Evolutionary conservation across 1,139 yeast species (phyloP), one percentile per base, ranked within the genome.

Genomic region (Hyphopichia wangnamkhiaoensis): DNA sequence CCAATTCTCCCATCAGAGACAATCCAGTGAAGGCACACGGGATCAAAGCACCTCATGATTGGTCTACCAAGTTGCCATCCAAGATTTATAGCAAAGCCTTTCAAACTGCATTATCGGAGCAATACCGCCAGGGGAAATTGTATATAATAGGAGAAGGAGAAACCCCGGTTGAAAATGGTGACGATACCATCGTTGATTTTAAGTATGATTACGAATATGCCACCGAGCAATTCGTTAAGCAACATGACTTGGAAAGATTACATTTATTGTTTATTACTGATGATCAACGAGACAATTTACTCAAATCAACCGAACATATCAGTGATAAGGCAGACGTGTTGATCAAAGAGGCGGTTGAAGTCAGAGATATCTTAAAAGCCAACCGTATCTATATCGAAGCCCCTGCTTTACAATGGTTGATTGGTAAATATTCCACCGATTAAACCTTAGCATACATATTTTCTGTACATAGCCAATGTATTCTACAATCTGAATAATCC

Each of bases 21-120:
- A 90, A 87, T 56, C 96, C 96, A 57, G 91, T 93, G 36, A 77
- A 86, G 49, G 98, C 98, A 0, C 82, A 86, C 56, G 97, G 94
- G 18, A 83, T 94, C 58, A 78, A 77, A 42, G 97, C 96, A 13
- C 95, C 95, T 34, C 94, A 88, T 58, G 95, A 89, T 62, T 84
- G 86, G 78, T 77, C 91, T 29, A 86, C 97, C 3, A 80, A 76
- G n/a, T 73, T 94, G 49, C 96, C 95, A 16, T 59, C 61, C 21
- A 84, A 88, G 58, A 74, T 86, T 16, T 93, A 91, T 63, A 68
- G 80, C 38, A 68, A 73, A 50, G 98, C 97, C 2, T 68, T 86
- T 52, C 80, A 87, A 53, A 78, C 83, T 31, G 98, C 98, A 1
- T 71, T 93, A 43, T 83, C 95, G 49, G 81, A 82, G 47, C 85